Conservation (phyloP, 2,329 filamentous ascomycete genomes). For the Pezicula radicicola region DNA sequence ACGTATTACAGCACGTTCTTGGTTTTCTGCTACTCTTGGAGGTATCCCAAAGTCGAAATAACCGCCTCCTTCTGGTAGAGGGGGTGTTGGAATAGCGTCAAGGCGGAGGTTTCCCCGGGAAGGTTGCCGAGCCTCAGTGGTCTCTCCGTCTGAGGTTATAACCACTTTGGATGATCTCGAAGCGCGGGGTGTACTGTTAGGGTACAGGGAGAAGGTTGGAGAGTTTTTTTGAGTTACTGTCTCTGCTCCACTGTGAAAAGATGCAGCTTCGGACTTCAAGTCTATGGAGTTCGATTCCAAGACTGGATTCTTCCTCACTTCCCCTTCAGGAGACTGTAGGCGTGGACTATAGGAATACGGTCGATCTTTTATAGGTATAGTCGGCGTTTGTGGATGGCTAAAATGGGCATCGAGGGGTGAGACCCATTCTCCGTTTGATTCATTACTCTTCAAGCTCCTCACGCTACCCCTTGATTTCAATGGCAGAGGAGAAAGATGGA, state of each 20-base stretch:
- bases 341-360: conserved; percentile 17
- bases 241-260: background rate
- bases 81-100: background rate
- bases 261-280: background rate
- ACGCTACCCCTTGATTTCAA: background rate
- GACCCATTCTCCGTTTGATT: conserved; percentile 9
- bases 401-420: conserved; percentile 21
- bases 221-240: conserved; percentile 10
- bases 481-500: background rate
- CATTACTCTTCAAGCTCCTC: background rate
- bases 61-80: background rate
- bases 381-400: conserved; percentile 14
- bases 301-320: background rate
- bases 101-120: background rate
- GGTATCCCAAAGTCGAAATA: background rate
- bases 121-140: background rate
- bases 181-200: background rate
- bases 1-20: conserved; percentile 5
- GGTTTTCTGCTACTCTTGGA: background rate
- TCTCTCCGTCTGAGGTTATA: background rate
- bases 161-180: background rate
- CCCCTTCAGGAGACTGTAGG: conserved; percentile 11
- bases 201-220: conserved; percentile 6
- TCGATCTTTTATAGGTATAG: background rate
- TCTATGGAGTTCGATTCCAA: background rate